Percentiles rank a stretch among this genome's conserved stretches.
Conservation (phyloP, 1,139 yeast species). For the Yamadazyma friedrichii region DNA sequence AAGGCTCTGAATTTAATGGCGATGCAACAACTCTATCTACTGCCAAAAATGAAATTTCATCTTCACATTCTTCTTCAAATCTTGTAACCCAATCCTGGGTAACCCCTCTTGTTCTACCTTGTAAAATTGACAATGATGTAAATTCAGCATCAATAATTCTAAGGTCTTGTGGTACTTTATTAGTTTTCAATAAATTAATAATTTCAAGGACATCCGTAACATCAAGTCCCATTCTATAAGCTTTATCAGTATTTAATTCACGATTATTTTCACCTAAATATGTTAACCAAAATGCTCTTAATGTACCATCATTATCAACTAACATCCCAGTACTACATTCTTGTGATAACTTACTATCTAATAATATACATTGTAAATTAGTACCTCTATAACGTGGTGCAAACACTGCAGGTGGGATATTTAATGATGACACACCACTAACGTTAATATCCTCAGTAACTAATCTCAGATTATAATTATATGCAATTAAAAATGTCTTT, state of each 20-base stretch:
- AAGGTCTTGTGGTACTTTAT: slow-evolving; percentile 52
- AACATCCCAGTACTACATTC: slow-evolving; percentile 82
- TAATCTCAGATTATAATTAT: slow-evolving; percentile 66
- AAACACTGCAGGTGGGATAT: slow-evolving; percentile 65
- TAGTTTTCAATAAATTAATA: slow-evolving; percentile 51
- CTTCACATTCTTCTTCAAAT: slow-evolving; percentile 58
- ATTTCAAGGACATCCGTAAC: slow-evolving; percentile 61
- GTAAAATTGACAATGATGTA: slow-evolving; percentile 63
- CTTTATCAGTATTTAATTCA: slow-evolving; percentile 51
- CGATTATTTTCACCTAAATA: slow-evolving; percentile 65
- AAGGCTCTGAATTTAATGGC: slow-evolving; percentile 20
- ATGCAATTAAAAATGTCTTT: slow-evolving; percentile 73
- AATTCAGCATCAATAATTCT: slow-evolving; percentile 80
- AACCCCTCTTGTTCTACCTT: slow-evolving; percentile 84
- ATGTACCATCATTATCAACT: slow-evolving; percentile 74
- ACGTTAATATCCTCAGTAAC: slow-evolving; percentile 76
- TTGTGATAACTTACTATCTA: slow-evolving; percentile 70
- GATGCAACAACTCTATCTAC: slow-evolving; percentile 71
- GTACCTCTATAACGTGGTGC: slow-evolving; percentile 86
- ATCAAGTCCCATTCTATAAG: slow-evolving; percentile 82
- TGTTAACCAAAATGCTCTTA: slow-evolving; percentile 82
- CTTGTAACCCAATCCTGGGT: slow-evolving; percentile 76
- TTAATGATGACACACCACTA: slow-evolving; percentile 71
- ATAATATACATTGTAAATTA: slow-evolving; percentile 71
- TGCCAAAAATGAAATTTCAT: slow-evolving; percentile 69